A percentile compares a stretch with the other conserved stretches of the same genome.
phyloP scores from a whole-genome alignment of 2,329 filamentous ascomycete species.

The Tolypocladium guangdongense region DNA sequence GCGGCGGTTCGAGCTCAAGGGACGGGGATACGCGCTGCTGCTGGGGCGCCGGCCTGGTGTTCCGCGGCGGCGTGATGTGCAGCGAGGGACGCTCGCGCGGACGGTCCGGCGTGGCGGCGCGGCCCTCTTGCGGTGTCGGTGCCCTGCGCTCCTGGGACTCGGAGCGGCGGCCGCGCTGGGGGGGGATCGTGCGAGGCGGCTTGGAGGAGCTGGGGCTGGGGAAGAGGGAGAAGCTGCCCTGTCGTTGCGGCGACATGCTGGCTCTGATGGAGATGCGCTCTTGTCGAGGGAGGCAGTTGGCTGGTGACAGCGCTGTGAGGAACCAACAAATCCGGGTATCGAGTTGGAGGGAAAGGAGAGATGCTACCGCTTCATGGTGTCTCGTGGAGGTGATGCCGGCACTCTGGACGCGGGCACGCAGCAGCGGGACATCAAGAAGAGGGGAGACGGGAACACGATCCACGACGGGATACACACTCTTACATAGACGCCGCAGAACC shows the following conservation, averaged over 20 bases:
- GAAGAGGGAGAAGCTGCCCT: constrained; percentile 39
- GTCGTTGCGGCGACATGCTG: not conserved
- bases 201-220: constrained; percentile 35
- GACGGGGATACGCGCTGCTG: not conserved
- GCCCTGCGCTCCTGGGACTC: constrained; percentile 21
- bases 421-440: not conserved
- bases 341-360: not conserved
- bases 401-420: not conserved
- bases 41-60: constrained; percentile 1
- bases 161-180: constrained; percentile 21
- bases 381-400: not conserved
- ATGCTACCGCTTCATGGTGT: not conserved
- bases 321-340: not conserved
- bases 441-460: not conserved
- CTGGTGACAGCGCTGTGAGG: not conserved
- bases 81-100: constrained; percentile 1
- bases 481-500: not conserved
- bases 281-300: not conserved
- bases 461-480: not conserved
- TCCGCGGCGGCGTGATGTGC: constrained; percentile 11
- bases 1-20: not conserved
- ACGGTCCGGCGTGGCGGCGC: constrained; percentile 12
- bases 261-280: not conserved
- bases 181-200: constrained; percentile 9
- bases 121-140: constrained; percentile 16